Conservation (phyloP, 371 early-diverging fungal species). For the Rhizopus arrhizus region DNA sequence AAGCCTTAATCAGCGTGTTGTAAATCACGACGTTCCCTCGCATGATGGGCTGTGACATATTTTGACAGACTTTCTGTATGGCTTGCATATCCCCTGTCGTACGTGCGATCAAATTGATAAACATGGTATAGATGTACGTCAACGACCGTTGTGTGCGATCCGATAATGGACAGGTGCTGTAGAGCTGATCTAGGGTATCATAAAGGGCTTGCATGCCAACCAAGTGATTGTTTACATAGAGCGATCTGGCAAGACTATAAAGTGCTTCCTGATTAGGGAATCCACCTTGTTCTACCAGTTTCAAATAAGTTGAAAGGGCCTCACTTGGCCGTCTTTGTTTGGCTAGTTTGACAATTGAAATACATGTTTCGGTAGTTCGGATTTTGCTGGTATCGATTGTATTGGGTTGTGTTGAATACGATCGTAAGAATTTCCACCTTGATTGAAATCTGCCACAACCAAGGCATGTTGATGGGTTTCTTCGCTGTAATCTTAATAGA, state of each 20-base stretch:
- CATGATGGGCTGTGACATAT: slow-evolving; percentile 12
- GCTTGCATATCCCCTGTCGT: slow-evolving; percentile 15
- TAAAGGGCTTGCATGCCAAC: slow-evolving; percentile 24
- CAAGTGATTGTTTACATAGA: slow-evolving; percentile 19
- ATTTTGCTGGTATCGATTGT: not conserved
- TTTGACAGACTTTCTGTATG: slow-evolving; percentile 21
- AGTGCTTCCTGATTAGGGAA: slow-evolving; percentile 30
- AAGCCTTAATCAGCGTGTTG: slow-evolving; percentile 24
- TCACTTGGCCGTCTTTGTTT: slow-evolving; percentile 20
- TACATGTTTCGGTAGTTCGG: slow-evolving; percentile 25
- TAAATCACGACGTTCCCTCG: slow-evolving; percentile 12
- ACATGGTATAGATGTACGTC: slow-evolving; percentile 30
- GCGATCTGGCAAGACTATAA: slow-evolving; percentile 17
- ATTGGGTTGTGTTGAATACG: slow-evolving; percentile 2
- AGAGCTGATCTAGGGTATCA: slow-evolving; percentile 23
- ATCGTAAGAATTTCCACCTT: not conserved
- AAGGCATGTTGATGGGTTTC: slow-evolving; percentile 9
- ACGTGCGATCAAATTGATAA: slow-evolving; percentile 27
- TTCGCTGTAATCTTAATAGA: not conserved
- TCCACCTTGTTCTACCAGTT: slow-evolving; percentile 16
- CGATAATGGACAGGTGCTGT: not conserved
- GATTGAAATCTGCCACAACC: slow-evolving; percentile 18
- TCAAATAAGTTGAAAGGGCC: slow-evolving; percentile 19
- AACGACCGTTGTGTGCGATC: slow-evolving; percentile 8
- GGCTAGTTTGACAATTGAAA: slow-evolving; percentile 22